Percentiles rank a stretch among this genome's conserved stretches.
Conservation (phyloP, 208 protist species). For the Crithidia fasciculata region DNA sequence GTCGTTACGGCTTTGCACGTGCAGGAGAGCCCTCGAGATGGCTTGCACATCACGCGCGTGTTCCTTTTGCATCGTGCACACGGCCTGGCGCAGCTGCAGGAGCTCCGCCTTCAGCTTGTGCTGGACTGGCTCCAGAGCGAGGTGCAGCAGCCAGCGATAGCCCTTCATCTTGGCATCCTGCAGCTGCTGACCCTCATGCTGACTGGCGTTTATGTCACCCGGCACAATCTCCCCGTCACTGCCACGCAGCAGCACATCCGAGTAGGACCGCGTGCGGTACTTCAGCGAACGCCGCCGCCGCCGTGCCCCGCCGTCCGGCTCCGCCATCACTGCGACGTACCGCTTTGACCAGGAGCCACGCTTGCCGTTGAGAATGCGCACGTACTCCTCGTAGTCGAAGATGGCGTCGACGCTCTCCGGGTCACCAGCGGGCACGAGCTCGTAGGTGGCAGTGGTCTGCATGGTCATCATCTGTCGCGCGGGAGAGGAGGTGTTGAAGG, state of each 20-base stretch:
- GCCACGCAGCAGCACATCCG: slow-evolving; percentile 5
- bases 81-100: slow-evolving; percentile 29
- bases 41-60: slow-evolving; percentile 35
- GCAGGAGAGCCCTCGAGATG: slow-evolving; percentile 26
- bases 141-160: slow-evolving; percentile 37
- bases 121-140: slow-evolving; percentile 41
- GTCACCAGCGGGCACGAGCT: neutral
- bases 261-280: slow-evolving; percentile 1
- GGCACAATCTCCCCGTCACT: neutral
- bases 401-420: slow-evolving; percentile 71
- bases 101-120: slow-evolving; percentile 27
- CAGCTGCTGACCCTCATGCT: slow-evolving; percentile 3
- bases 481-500: neutral
- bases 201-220: neutral
- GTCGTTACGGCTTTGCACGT: slow-evolving; percentile 44
- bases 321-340: slow-evolving; percentile 2
- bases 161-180: slow-evolving; percentile 28
- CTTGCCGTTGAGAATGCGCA: slow-evolving; percentile 38
- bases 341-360: slow-evolving; percentile 15
- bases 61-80: slow-evolving; percentile 33
- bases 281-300: neutral
- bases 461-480: neutral
- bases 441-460: slow-evolving; percentile 6
- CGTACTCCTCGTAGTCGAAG: slow-evolving; percentile 81
- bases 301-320: neutral